Evolutionary conservation across 768 basidiomycete species (phyloP), one percentile per base, ranked within the genome.

Genomic region (Gelatoporia subvermispora): DNA sequence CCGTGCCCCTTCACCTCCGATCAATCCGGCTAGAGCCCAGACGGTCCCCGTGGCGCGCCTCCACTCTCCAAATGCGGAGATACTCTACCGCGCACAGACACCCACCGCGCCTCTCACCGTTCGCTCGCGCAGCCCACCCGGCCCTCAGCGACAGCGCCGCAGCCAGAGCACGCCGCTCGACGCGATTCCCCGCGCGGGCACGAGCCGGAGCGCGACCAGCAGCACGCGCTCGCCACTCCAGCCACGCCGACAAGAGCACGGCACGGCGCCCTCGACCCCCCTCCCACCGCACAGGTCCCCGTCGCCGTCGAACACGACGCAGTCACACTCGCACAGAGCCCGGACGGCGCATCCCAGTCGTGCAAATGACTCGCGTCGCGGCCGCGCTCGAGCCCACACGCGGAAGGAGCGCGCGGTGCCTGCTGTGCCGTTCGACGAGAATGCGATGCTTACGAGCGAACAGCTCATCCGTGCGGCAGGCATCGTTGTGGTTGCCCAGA

Each of bases 401-500:
- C 46, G 24, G n/a, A 17, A 17, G 38, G n/a, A 17, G 21, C 38
- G 38, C 38, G 17, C 43, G 15, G 34, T 35, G 40, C 23, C 25
- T 2, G 42, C 34, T 21, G 35, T 54, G 25, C 51, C 54, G 11
- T 69, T 75, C 47, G 61, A 68, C 11, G 77, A 78, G 63, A 71
- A 76, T 60, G 67, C 68, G 3, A 60, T 73, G 2, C 86, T 88
- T 1, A 79, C 77, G 0, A 53, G 65, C 4, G 65, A 71, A 9
- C 79, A 87, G 57, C 71, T 93, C 48, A 67, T 71, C 3, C 73
- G 73, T 18, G 92, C 85, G 2, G 77, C 82, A 1, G 64, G 77
- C 15, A 71, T 87, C 24, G 69, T 76, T 17, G 78, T 95, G 49
- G 72, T 86, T 37, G 77, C 80, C 35, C 80, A 85, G 51, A 78